Evolutionary conservation across 495 filamentous ascomycete species (phyloP), one percentile per base, ranked within the genome.

Genomic region (Extremus antarcticus): DNA sequence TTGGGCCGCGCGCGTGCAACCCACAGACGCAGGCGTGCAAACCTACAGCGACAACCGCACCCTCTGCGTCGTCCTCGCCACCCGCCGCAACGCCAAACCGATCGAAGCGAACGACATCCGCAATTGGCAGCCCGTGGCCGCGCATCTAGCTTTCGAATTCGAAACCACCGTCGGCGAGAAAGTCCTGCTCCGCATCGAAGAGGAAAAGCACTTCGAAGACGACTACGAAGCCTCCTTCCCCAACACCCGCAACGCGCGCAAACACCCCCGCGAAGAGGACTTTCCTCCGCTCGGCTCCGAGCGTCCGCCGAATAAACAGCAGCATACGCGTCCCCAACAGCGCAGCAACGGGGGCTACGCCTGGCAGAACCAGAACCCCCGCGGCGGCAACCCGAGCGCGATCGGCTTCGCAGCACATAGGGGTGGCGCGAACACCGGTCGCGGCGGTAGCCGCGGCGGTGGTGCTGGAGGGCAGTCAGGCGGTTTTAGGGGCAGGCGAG

Each of bases 131-230:
- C 80, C 84, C 1, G 74, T 94, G 10, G 25, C 50, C 24, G 70
- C 78, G 24, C 82, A 87, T 16, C 80, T 82, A 53, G 69, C 73
- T 2, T 75, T 90, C 50, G 72, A 75, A 1, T 84, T 99, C 58
- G 85, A 88, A 55, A 88, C 85, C 0, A 80, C 78, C 0, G 83
- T 99, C 1, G 88, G 86, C 10, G 90, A 97, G 71, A 95, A 94
- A 70, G 78, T 84, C 17, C 70, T 91, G 46, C 71, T 97, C 43
- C 78, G 85, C 11, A 80, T 97, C 35, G 88, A 95, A 67, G 74
- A 79, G 53, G 84, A 91, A 70, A 25, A 77, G 52, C 60, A 69
- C 0, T 64, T 69, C 29, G 80, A 82, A 58, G 75, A 76, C 45
- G 74, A 77, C 53, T 80, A 76, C 61, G 79, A 86, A 56, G 80